Conservation (phyloP, 2,329 filamentous ascomycete genomes). For the Fusarium newnesense region DNA sequence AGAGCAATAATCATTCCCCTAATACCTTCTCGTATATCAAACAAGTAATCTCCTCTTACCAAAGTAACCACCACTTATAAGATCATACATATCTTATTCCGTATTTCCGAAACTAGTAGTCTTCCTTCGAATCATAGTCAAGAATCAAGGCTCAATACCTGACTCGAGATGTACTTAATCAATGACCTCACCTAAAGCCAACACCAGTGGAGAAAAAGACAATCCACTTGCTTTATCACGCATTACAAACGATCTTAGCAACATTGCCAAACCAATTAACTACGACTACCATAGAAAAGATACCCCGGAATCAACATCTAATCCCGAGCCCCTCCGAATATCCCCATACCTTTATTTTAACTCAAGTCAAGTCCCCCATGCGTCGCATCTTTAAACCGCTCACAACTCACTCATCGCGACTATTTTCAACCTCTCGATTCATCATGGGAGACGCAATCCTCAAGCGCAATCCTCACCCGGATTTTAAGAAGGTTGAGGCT, state of each 20-base stretch:
- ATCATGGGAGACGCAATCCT: conserved; percentile 49
- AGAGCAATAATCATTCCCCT: not conserved
- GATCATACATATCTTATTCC: not conserved
- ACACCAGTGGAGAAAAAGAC: conserved; percentile 20
- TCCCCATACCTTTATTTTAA: conserved; percentile 11
- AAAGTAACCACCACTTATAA: not conserved
- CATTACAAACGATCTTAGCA: conserved; percentile 28
- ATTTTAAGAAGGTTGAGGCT: conserved; percentile 79
- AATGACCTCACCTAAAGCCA: conserved; percentile 15
- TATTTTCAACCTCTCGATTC: conserved; percentile 20
- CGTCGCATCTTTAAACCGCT: conserved; percentile 10
- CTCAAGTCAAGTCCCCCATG: not conserved
- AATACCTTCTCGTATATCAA: not conserved
- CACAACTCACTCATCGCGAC: conserved; percentile 1
- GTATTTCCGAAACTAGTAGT: not conserved
- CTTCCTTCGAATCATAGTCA: not conserved
- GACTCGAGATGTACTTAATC: conserved; percentile 3
- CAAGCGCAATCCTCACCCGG: conserved; percentile 69
- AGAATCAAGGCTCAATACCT: not conserved
- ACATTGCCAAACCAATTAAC: not conserved
- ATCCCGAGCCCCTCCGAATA: conserved; percentile 1
- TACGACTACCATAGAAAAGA: not conserved
- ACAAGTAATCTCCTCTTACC: not conserved
- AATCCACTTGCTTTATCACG: conserved; percentile 34
- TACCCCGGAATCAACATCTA: conserved; percentile 5